A percentile compares a stretch with the other conserved stretches of the same genome.
Conservation (phyloP, 257 asterid species). For the Ehretia macrophylla region DNA sequence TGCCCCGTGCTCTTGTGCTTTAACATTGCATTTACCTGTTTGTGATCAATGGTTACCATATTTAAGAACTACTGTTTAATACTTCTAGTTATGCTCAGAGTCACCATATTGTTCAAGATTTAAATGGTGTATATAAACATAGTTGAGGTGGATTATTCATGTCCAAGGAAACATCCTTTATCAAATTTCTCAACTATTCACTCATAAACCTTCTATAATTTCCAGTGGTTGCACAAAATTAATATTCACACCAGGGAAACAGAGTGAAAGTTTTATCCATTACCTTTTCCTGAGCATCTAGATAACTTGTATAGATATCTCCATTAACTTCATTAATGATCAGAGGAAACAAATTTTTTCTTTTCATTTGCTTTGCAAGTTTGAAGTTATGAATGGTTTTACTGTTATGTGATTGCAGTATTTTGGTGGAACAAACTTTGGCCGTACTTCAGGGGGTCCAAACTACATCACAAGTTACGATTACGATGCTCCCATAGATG, state of each 20-base stretch:
- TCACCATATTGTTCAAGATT: too few relatives aligned
- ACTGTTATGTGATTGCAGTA: slow-evolving; percentile 60
- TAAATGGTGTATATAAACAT: too few relatives aligned
- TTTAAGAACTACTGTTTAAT: too few relatives aligned
- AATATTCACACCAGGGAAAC: background rate
- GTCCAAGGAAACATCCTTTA: too few relatives aligned
- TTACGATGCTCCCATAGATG: slow-evolving; percentile 95
- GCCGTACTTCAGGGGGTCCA: slow-evolving; percentile 94
- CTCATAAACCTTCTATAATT: background rate
- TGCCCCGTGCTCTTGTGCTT: background rate
- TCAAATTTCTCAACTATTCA: background rate
- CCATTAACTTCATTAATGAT: background rate
- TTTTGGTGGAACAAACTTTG: slow-evolving; percentile 97
- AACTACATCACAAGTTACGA: slow-evolving; percentile 86
- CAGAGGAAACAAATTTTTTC: too few relatives aligned
- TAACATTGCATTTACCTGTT: too few relatives aligned
- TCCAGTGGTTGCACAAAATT: background rate
- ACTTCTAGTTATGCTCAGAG: too few relatives aligned
- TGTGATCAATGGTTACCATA: too few relatives aligned
- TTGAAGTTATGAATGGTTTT: background rate
- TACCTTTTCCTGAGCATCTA: background rate
- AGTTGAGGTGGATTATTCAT: too few relatives aligned
- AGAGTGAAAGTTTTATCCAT: background rate
- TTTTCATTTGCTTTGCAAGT: background rate
- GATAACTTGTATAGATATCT: background rate